A percentile compares a stretch with the other conserved stretches of the same genome.
Conservation (phyloP, 2,329 filamentous ascomycete genomes). For the Triangularia setosa region DNA sequence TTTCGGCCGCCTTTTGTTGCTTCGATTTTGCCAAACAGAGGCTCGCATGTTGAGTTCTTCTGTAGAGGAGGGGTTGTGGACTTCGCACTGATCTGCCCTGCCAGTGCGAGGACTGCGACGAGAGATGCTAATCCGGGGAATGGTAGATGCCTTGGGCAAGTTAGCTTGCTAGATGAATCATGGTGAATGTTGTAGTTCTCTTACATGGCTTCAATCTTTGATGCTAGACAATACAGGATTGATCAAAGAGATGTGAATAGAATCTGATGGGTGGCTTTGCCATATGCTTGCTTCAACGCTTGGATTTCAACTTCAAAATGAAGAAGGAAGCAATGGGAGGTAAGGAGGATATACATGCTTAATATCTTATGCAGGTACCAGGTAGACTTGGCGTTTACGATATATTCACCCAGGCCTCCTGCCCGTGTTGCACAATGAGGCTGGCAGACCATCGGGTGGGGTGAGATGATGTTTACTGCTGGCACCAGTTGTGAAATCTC, state of each 20-base stretch:
- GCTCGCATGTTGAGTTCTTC: not conserved
- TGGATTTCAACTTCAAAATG: not conserved
- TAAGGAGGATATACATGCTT: not conserved
- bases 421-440: not conserved
- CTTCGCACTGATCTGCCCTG: not conserved
- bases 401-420: not conserved
- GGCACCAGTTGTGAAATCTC: not conserved
- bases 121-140: not conserved
- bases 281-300: not conserved
- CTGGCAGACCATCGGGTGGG: not conserved
- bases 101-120: not conserved
- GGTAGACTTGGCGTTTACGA: not conserved
- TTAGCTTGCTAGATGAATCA: not conserved
- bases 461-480: not conserved
- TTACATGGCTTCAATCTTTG: not conserved
- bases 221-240: not conserved
- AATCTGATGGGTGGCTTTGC: no score
- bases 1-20: constrained; percentile 1
- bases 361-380: not conserved
- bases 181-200: not conserved
- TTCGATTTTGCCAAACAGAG: not conserved
- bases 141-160: not conserved
- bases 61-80: no score
- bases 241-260: not conserved
- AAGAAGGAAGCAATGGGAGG: not conserved